A percentile compares a stretch with the other conserved stretches of the same genome.
Conservation (phyloP, 192 early-diverging fungal species). For the Diversispora eburnea region DNA sequence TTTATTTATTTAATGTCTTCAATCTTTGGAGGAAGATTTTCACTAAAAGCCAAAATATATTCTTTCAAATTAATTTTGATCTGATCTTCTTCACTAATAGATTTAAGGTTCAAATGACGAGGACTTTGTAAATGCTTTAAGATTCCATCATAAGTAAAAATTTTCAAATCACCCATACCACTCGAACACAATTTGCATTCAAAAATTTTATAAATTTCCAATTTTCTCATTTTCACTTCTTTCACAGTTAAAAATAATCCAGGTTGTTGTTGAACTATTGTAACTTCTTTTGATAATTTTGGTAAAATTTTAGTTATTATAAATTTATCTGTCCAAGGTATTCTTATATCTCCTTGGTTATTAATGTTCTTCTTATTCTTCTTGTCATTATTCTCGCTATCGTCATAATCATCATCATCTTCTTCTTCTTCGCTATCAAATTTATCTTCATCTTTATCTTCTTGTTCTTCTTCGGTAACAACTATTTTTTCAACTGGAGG, state of each 20-base stretch:
- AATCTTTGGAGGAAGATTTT: slow-evolving; percentile 10
- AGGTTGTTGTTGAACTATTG: not conserved
- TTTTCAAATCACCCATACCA: not conserved
- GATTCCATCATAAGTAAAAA: not conserved
- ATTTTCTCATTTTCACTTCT: not conserved
- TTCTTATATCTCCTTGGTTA: not conserved
- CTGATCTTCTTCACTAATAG: not conserved
- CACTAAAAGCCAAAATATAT: not conserved
- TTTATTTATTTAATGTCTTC: too few species aligned
- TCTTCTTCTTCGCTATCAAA: too few species aligned
- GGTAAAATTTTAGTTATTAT: slow-evolving; percentile 4
- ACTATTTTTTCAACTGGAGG: slow-evolving; percentile 1
- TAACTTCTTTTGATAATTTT: not conserved
- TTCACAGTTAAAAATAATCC: slow-evolving; percentile 10
- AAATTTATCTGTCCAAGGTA: not conserved
- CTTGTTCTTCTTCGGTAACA: too few species aligned
- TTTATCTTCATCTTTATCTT: too few species aligned
- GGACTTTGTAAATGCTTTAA: not conserved
- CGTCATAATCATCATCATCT: not conserved
- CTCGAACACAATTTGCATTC: not conserved
- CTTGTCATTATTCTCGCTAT: too few species aligned
- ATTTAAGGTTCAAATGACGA: too few species aligned
- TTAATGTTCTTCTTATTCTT: too few species aligned
- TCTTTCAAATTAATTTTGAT: slow-evolving; percentile 2
- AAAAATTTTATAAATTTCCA: not conserved